Base-by-base conservation (phyloP, 345 rosid species). In the Eucalyptus pauciflora region DNA sequence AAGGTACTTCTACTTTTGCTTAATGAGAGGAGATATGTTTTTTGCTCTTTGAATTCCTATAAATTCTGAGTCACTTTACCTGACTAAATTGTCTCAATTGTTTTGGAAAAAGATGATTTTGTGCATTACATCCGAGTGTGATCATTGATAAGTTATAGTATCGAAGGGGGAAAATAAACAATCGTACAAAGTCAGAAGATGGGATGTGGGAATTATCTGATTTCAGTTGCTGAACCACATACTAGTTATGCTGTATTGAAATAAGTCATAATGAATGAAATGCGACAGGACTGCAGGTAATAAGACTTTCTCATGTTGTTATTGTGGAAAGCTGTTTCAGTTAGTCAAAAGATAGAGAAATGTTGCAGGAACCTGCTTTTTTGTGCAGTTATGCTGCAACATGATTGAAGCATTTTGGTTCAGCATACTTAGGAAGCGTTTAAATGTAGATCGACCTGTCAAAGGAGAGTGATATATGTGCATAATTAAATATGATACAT, bases 1-100 rank as follows among this genome's bases (percentile, higher is more conserved):
- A 98, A 98, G 99, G 99, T 98, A 93, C 50, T 50, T 60, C 86
- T 31, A 52, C 85, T 86, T 87, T 33, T 86, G 60, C 48, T 86
- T n/a, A n/a, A 52, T 52, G 43, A 86, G 87, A 51, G 50, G 48
- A 37, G 48, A 76, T 37, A 20, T 76, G 46, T 37, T 76, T 41
- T 76, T 27, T 1, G 2, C 83, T 76, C 27, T 41, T 37, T 76
- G 48, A 76, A 76, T 76, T 76, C 83, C 83, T 76, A 76, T 76
- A 41, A 20, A 76, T 37, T 76, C 83, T 22, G 83, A 76, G 83
- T 76, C 43, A 76, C 48, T 41, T 76, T 37, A 10, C 83, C 46
- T 33, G 46, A 71, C 25, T 41, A 76, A 85, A 52, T 88, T 91
- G 20, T 87, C 58, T 87, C 5, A 43, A 25, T 87, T 37, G 50